phyloP scores from a whole-genome alignment of 1,284 basidiomycete genomes.

The Tilletia setariae region DNA sequence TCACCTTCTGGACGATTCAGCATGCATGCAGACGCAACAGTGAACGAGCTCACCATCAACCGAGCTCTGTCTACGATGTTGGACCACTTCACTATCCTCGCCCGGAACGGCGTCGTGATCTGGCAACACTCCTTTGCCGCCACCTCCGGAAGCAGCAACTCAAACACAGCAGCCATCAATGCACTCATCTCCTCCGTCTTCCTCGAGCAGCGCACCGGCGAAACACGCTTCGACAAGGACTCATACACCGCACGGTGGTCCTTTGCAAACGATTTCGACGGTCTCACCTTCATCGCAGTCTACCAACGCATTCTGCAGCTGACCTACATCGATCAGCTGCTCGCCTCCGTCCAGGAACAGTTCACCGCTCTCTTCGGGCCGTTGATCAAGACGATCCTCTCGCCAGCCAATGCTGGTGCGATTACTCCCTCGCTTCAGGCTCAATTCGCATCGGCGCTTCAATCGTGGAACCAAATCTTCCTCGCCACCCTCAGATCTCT shows the following conservation, averaged over 20 bases:
- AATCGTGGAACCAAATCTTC: slow-evolving; percentile 78
- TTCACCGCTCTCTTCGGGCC: slow-evolving; percentile 43
- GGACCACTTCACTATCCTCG: slow-evolving; percentile 18
- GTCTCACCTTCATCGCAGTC: slow-evolving; percentile 66
- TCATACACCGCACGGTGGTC: slow-evolving; percentile 48
- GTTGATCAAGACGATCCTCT: slow-evolving; percentile 25
- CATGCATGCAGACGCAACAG: too few species aligned
- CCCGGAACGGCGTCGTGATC: slow-evolving; percentile 38
- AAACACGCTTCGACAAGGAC: slow-evolving; percentile 43
- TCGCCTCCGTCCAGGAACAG: slow-evolving; percentile 35
- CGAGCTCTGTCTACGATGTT: background rate
- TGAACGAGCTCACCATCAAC: too few species aligned
- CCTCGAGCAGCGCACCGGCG: slow-evolving; percentile 45
- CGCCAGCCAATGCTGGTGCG: slow-evolving; percentile 16
- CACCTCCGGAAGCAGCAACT: slow-evolving; percentile 21
- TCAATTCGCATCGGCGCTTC: slow-evolving; percentile 69
- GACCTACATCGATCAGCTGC: slow-evolving; percentile 84
- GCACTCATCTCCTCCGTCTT: slow-evolving; percentile 47
- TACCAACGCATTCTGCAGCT: slow-evolving; percentile 95
- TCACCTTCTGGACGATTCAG: too few species aligned
- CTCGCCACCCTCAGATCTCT: slow-evolving; percentile 71
- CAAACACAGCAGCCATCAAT: slow-evolving; percentile 37
- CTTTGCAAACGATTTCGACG: slow-evolving; percentile 39
- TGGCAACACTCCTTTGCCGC: slow-evolving; percentile 48
- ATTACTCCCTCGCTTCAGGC: slow-evolving; percentile 56